phyloP scores from a whole-genome alignment of 2,329 filamentous ascomycete genomes.

The Dactylellina parvicollis region DNA sequence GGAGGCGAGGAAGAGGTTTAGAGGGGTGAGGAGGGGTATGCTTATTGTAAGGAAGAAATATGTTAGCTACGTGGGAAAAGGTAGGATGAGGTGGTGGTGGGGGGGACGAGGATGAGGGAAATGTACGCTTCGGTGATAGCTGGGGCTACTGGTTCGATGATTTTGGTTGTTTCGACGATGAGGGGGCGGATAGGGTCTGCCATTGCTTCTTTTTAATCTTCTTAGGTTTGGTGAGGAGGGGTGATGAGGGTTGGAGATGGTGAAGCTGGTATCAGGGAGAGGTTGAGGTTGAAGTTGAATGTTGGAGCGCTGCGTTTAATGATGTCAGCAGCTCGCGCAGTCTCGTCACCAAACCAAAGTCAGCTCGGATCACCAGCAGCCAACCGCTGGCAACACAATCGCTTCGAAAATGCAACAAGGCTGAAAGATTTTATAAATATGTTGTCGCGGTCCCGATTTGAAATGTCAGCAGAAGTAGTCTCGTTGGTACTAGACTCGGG shows the following conservation, averaged over 20 bases:
- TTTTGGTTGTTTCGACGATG: slow-evolving; percentile 36
- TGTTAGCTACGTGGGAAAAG: neutral
- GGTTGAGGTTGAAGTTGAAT: neutral
- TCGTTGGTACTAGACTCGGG: too few relatives aligned
- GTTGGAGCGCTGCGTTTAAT: slow-evolving; percentile 9
- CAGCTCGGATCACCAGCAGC: too few relatives aligned
- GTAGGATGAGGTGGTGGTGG: neutral
- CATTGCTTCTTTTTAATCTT: too few relatives aligned
- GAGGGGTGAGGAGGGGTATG: slow-evolving; percentile 67
- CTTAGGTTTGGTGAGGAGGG: neutral
- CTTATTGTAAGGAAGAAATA: slow-evolving; percentile 10
- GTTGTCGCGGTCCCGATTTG: neutral
- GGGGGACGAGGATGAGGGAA: neutral
- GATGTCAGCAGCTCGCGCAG: slow-evolving; percentile 20
- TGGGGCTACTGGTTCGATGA: slow-evolving; percentile 26
- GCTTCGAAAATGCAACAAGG: slow-evolving; percentile 34
- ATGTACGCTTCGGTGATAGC: slow-evolving; percentile 37
- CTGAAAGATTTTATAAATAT: too few relatives aligned
- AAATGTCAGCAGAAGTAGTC: neutral
- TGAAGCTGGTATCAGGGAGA: neutral
- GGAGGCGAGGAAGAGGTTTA: slow-evolving; percentile 71
- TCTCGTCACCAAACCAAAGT: too few relatives aligned
- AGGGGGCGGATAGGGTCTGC: slow-evolving; percentile 25
- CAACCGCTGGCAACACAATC: slow-evolving; percentile 18
- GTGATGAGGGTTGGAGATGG: neutral